Evolutionary conservation across 192 early-diverging fungal species (phyloP).

Genomic region (Coemansia guatemalensis): DNA sequence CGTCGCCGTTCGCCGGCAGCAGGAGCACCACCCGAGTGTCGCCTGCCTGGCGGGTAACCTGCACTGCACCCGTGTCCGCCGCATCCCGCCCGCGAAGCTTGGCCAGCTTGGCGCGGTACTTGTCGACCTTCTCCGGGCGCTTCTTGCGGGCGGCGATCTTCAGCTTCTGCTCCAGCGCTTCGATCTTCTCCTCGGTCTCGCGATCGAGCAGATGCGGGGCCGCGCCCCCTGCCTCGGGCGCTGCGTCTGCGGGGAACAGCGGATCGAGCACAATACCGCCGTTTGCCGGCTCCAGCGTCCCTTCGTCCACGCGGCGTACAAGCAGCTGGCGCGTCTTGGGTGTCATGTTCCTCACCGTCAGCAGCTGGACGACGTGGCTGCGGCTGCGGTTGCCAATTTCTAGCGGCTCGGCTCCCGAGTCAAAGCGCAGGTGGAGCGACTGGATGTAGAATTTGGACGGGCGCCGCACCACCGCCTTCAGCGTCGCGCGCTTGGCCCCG

Average conservation of each 20-base stretch:
- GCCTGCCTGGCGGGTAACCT: slow-evolving; percentile 29
- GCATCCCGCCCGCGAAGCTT: slow-evolving; percentile 56
- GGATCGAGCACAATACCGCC: slow-evolving; percentile 18
- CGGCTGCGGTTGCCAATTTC: slow-evolving; percentile 59
- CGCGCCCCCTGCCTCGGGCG: background rate
- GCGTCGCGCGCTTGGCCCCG: slow-evolving; percentile 72
- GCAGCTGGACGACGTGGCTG: slow-evolving; percentile 55
- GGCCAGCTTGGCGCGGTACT: slow-evolving; percentile 73
- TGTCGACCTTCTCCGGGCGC: slow-evolving; percentile 81
- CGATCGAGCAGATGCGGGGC: slow-evolving; percentile 28
- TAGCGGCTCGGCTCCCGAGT: slow-evolving; percentile 10
- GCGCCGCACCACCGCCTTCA: slow-evolving; percentile 90
- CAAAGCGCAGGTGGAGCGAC: slow-evolving; percentile 73
- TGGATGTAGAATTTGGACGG: slow-evolving; percentile 87
- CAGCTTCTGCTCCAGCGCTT: slow-evolving; percentile 93
- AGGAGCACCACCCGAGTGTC: slow-evolving; percentile 34
- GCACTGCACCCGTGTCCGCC: background rate
- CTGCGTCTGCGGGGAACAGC: slow-evolving; percentile 31
- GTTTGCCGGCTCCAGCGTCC: background rate
- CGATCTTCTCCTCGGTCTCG: slow-evolving; percentile 89
- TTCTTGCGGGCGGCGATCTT: slow-evolving; percentile 95
- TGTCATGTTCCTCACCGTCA: slow-evolving; percentile 82
- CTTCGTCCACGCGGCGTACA: slow-evolving; percentile 9
- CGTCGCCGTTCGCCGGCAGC: slow-evolving; percentile 26
- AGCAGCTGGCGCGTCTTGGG: slow-evolving; percentile 75